A percentile compares a stretch with the other conserved stretches of the same genome.
phyloP scores from a whole-genome alignment of 2,329 filamentous ascomycete species.

The Diplodia intermedia region DNA sequence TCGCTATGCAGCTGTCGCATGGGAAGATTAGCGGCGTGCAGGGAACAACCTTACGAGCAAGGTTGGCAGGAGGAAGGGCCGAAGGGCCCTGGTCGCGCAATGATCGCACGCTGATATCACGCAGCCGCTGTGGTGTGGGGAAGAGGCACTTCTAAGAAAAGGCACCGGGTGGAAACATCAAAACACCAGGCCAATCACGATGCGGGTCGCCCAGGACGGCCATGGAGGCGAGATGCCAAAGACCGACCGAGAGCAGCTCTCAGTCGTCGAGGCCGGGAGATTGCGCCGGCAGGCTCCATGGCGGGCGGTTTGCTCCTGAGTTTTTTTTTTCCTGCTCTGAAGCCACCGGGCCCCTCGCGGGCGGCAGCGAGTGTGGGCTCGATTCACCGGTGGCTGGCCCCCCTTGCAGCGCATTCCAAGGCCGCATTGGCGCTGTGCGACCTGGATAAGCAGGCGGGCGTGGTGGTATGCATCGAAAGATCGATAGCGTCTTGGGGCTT shows the following conservation, averaged over 20 bases:
- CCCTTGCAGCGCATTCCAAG: constrained; percentile 27
- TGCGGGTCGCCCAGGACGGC: not conserved
- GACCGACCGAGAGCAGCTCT: not conserved
- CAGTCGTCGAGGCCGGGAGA: constrained; percentile 25
- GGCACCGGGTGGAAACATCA: constrained; percentile 23
- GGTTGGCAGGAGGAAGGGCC: constrained; percentile 29
- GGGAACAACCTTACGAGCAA: constrained; percentile 18
- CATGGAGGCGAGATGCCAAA: constrained; percentile 4
- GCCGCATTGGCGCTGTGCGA: constrained; percentile 25
- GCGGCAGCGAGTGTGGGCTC: constrained; percentile 12
- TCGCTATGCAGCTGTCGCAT: constrained; percentile 27
- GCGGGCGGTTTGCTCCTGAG: not conserved
- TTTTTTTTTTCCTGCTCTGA: not conserved
- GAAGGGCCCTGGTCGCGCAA: constrained; percentile 23
- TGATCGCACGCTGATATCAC: constrained; percentile 26
- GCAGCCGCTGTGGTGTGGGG: constrained; percentile 30
- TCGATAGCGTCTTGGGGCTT: constrained; percentile 20
- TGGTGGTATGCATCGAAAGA: constrained; percentile 30
- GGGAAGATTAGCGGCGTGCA: constrained; percentile 20
- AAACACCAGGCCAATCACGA: constrained; percentile 24
- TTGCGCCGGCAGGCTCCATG: constrained; percentile 8
- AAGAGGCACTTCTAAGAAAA: constrained; percentile 28
- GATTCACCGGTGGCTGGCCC: constrained; percentile 27
- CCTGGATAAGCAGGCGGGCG: constrained; percentile 27
- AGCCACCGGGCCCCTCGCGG: constrained; percentile 9